These are phyloP conservation scores for Metschnikowia borealis DNA, from an alignment of 805 yeast species.

Conservation along the genomic window DNA sequence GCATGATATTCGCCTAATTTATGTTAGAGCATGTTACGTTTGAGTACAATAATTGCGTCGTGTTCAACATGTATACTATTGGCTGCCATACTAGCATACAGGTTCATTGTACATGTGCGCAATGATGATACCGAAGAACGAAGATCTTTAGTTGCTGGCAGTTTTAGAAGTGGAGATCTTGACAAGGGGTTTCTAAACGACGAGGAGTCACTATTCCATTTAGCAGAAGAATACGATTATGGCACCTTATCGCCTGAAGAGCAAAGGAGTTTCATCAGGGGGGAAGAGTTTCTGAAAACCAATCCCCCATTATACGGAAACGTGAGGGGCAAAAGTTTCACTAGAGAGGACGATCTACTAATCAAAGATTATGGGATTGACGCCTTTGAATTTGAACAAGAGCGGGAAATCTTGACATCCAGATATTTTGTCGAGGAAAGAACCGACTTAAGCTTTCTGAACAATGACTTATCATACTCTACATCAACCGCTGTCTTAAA, in stretches of 20 bases:
- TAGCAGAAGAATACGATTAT: constrained; percentile 37
- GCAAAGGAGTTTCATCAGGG: constrained; percentile 32
- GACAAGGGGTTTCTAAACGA: constrained; percentile 40
- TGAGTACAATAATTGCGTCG: background rate
- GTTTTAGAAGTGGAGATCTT: constrained; percentile 18
- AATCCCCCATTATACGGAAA: constrained; percentile 32
- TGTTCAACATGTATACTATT: background rate
- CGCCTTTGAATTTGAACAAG: constrained; percentile 41
- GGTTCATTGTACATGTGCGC: background rate
- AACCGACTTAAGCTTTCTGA: constrained; percentile 34
- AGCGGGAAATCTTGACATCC: constrained; percentile 27
- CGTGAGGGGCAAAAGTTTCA: constrained; percentile 31
- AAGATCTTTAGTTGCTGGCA: constrained; percentile 2
- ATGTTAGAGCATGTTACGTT: background rate
- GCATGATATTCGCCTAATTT: background rate
- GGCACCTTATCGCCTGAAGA: constrained; percentile 39
- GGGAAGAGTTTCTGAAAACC: constrained; percentile 29
- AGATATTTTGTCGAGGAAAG: constrained; percentile 37
- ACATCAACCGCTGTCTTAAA: constrained; percentile 39
- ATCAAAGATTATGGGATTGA: constrained; percentile 36
- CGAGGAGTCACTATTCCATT: constrained; percentile 32
- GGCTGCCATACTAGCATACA: background rate
- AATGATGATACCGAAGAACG: background rate
- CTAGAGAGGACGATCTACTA: constrained; percentile 26
- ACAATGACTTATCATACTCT: constrained; percentile 37